These are phyloP conservation scores for Aspergillus fijiensis DNA, from an alignment of 2,329 filamentous ascomycete species.

Conservation along the genomic window DNA sequence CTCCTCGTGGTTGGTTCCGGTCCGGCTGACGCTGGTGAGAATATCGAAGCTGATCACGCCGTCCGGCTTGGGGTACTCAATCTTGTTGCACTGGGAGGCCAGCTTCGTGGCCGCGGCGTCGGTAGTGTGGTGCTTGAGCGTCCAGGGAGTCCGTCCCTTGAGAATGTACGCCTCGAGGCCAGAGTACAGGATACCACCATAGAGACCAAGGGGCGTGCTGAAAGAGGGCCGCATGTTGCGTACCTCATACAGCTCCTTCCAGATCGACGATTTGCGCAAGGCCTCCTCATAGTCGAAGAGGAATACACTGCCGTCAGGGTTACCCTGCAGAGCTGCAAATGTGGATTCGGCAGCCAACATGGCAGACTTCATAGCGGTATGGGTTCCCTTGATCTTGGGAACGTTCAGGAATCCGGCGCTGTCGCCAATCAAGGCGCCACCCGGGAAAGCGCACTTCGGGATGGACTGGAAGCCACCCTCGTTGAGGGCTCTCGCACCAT, in stretches of 20 bases:
- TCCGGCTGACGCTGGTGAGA: slow-evolving; percentile 88
- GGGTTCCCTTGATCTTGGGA: slow-evolving; percentile 97
- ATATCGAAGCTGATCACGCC: slow-evolving; percentile 95
- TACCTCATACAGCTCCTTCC: slow-evolving; percentile 91
- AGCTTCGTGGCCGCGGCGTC: slow-evolving; percentile 78
- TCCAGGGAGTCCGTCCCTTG: slow-evolving; percentile 87
- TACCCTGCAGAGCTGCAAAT: slow-evolving; percentile 67
- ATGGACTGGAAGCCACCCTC: slow-evolving; percentile 98
- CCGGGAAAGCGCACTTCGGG: slow-evolving; percentile 93
- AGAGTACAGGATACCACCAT: slow-evolving; percentile 88
- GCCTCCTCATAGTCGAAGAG: slow-evolving; percentile 91
- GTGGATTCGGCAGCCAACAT: slow-evolving; percentile 94
- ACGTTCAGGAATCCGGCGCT: slow-evolving; percentile 96
- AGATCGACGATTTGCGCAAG: slow-evolving; percentile 81
- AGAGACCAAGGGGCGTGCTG: slow-evolving; percentile 80
- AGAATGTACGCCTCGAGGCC: slow-evolving; percentile 87
- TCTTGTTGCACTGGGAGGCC: slow-evolving; percentile 78
- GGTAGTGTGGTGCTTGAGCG: slow-evolving; percentile 75
- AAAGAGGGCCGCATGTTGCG: slow-evolving; percentile 98
- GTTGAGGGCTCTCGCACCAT: slow-evolving; percentile 84
- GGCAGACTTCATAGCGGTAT: slow-evolving; percentile 95
- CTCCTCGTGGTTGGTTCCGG: slow-evolving; percentile 97
- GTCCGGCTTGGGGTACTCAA: slow-evolving; percentile 96
- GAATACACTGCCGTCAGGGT: slow-evolving; percentile 72
- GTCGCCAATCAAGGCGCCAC: slow-evolving; percentile 92